A percentile compares a stretch with the other conserved stretches of the same genome.
Evolutionary conservation across 305 asterid species (phyloP).

Genomic region (Vinca major): DNA sequence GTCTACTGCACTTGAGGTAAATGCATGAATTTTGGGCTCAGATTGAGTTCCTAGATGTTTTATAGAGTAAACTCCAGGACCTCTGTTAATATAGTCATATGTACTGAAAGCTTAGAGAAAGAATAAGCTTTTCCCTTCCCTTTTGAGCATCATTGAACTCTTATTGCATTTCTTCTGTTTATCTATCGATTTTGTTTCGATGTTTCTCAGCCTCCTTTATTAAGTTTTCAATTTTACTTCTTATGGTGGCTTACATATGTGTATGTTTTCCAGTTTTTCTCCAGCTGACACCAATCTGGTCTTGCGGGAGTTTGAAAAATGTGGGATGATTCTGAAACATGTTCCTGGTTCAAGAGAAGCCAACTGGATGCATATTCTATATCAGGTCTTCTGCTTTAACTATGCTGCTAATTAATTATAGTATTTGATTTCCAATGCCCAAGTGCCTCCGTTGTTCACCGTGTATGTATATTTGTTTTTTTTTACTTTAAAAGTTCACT

Average conservation of each 20-base stretch:
- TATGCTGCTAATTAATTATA: not conserved
- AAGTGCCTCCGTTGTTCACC: conserved; percentile 4
- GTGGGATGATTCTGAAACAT: conserved; percentile 78
- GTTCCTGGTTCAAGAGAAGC: conserved; percentile 94
- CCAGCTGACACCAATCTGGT: conserved; percentile 89
- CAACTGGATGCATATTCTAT: conserved; percentile 95
- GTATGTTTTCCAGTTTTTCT: conserved; percentile 48
- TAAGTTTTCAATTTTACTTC: not conserved
- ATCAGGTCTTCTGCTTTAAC: conserved; percentile 51
- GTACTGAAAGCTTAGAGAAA: not conserved
- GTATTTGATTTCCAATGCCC: not conserved
- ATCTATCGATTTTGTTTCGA: not conserved
- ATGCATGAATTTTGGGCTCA: not conserved
- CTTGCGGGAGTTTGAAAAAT: conserved; percentile 85
- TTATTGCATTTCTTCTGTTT: not conserved
- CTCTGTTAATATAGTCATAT: not conserved
- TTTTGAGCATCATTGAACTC: not conserved
- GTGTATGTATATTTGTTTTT: not conserved
- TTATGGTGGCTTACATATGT: conserved; percentile 8
- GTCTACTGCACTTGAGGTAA: not conserved
- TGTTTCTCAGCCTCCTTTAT: not conserved
- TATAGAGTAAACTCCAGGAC: not conserved
- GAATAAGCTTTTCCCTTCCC: not conserved
- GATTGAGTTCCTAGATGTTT: not conserved
- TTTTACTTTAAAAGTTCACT: not conserved